Base-by-base conservation (phyloP, 1,284 basidiomycete genomes). In the Sporisorium scitamineum region DNA sequence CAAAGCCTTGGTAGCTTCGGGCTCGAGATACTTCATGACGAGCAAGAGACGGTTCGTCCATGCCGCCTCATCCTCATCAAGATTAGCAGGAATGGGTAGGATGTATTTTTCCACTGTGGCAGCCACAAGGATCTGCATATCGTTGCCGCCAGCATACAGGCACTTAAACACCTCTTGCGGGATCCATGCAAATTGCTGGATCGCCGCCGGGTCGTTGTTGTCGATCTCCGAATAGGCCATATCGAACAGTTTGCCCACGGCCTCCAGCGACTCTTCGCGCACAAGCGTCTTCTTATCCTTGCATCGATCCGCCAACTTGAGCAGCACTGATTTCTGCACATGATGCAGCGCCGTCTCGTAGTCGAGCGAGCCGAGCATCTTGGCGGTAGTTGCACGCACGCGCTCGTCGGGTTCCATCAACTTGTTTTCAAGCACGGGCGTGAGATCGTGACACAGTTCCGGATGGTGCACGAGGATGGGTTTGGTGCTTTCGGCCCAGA, bases 191-290 rank as follows among this genome's bases (percentile, higher is more conserved):
- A 99, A 97, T 59, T 96, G 93, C 22, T 88, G 85, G 20, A 91
- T 88, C 0, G 94, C 93, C 0, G 89, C 88, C 0, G 89, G 86
- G 67, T 94, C 93, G 61, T 91, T 90, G 68, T 90, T 91, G 84
- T 96, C 94, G 94, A 98, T 95, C 84, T 97, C 94, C 0, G 92
- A 89, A 85, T 91, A 95, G 0, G 95, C 95, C 29, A 93, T 87
- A 69, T 89, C 89, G 85, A 93, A 99, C 1, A 97, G 86, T 76
- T 90, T 92, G 3, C 92, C 94, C 0, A 97, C 85, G 10, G 91
- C 90, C 42, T 89, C 90, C 69, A 94, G 88, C 0, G 96, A 93
- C 85, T 95, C 93, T 0, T 87, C 81, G n/a, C 94, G 91, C 1
- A 99, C 95, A n/a, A 87, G 76, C 7, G 90, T 87, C 91, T 94